A percentile compares a stretch with the other conserved stretches of the same genome.
Evolutionary conservation across 2,329 filamentous ascomycete species (phyloP).

Genomic region (Apiospora koreana): DNA sequence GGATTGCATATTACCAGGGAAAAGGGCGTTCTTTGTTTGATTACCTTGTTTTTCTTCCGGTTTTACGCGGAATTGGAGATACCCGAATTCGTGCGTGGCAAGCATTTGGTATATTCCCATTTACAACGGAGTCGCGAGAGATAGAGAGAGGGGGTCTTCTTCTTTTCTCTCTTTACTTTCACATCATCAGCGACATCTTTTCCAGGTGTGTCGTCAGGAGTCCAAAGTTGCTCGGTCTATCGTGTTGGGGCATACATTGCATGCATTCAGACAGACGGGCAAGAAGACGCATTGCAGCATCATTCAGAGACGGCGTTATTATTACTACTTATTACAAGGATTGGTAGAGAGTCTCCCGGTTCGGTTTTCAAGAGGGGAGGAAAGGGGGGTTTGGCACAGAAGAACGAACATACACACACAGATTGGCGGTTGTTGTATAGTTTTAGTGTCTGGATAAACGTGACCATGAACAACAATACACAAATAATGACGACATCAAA

Average conservation of each 20-base stretch:
- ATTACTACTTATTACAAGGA: not conserved
- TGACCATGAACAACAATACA: not conserved
- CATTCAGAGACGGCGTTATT: not conserved
- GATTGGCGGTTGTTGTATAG: not conserved
- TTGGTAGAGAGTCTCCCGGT: not conserved
- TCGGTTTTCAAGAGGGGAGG: not conserved
- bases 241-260: not conserved
- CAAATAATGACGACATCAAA: not conserved
- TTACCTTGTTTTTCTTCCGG: not conserved
- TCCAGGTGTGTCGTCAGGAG: not conserved
- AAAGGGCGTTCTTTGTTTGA: not conserved
- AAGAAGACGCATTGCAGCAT: not conserved
- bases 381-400: not conserved
- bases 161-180: not conserved
- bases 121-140: not conserved
- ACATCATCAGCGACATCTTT: not conserved
- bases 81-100: not conserved
- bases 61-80: conserved; percentile 6
- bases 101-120: not conserved
- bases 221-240: not conserved
- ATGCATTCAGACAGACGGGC: not conserved
- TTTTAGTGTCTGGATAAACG: conserved; percentile 1
- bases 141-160: too few relatives aligned
- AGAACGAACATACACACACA: not conserved
- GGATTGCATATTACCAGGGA: too few relatives aligned